These are phyloP conservation scores for Blepharisma japonicum DNA, from an alignment of 73 alveolate species.

Conservation along the genomic window DNA sequence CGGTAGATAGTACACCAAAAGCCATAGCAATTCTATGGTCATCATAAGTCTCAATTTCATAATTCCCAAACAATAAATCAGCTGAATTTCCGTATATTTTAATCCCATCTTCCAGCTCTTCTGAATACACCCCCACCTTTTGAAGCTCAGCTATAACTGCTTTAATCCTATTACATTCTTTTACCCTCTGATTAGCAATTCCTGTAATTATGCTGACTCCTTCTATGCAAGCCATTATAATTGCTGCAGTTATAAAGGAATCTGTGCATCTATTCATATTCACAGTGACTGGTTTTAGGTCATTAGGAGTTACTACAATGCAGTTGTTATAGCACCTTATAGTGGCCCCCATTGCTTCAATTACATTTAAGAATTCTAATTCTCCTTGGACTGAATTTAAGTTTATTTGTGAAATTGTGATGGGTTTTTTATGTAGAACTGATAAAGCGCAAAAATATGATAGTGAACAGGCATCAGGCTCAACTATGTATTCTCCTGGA, in stretches of 20 bases:
- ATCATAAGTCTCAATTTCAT: not conserved
- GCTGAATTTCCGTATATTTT: conserved; percentile 19
- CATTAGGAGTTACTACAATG: not conserved
- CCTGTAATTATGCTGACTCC: conserved; percentile 30
- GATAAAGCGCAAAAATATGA: conserved; percentile 30
- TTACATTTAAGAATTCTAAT: conserved; percentile 22
- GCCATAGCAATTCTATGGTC: conserved; percentile 56
- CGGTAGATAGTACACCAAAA: conserved; percentile 21
- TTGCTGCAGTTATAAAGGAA: conserved; percentile 35
- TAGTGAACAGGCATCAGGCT: conserved; percentile 47
- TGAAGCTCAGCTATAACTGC: conserved; percentile 27
- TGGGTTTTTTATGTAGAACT: conserved; percentile 6
- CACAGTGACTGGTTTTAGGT: conserved; percentile 7
- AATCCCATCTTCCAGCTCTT: conserved; percentile 32
- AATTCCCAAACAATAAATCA: not conserved
- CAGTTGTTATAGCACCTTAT: not conserved
- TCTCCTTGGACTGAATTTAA: conserved; percentile 35
- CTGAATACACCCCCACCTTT: conserved; percentile 12
- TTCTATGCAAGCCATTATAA: conserved; percentile 29
- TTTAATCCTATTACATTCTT: conserved; percentile 43
- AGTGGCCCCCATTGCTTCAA: conserved; percentile 22
- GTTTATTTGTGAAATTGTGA: not conserved
- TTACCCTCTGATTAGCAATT: conserved; percentile 36
- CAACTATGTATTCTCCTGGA: conserved; percentile 24
- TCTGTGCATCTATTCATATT: conserved; percentile 41